Evolutionary conservation across 2,329 filamentous ascomycete genomes (phyloP).

Genomic region (Claviceps pusilla): DNA sequence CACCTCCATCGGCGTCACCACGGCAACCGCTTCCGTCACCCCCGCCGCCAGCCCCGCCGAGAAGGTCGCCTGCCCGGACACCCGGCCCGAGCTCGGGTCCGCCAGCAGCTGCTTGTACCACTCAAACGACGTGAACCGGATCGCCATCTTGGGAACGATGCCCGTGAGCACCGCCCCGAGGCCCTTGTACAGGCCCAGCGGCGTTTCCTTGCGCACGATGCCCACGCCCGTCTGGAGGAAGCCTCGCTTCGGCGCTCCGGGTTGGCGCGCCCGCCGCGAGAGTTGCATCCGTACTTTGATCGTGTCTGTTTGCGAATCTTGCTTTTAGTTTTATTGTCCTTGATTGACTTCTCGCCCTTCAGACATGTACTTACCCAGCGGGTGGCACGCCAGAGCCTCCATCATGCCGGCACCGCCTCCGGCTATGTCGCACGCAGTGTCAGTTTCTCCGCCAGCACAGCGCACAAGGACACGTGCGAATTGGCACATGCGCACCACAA

Average conservation of each 20-base stretch:
- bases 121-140: conserved; percentile 95
- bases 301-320: conserved; percentile 44
- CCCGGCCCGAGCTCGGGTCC: conserved; percentile 47
- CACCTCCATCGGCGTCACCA: conserved; percentile 98
- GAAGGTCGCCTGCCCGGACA: conserved; percentile 57
- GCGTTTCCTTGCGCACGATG: conserved; percentile 81
- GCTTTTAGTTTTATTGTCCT: too few relatives aligned
- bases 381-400: conserved; percentile 93
- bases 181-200: conserved; percentile 89
- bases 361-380: conserved; percentile 48
- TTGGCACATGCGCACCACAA: too few relatives aligned
- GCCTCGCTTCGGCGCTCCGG: conserved; percentile 72
- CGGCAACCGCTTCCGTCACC: conserved; percentile 88
- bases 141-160: conserved; percentile 98
- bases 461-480: too few relatives aligned
- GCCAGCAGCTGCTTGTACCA: conserved; percentile 78
- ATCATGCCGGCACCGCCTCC: conserved; percentile 98
- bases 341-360: too few relatives aligned
- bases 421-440: conserved; percentile 35
- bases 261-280: conserved; percentile 66
- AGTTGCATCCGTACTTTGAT: conserved; percentile 99
- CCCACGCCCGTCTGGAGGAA: conserved; percentile 76
- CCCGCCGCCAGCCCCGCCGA: conserved; percentile 75
- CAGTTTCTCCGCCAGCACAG: too few relatives aligned
- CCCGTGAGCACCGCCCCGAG: conserved; percentile 92